phyloP scores from a whole-genome alignment of 306 rosid species.

The Rubus idaeus region DNA sequence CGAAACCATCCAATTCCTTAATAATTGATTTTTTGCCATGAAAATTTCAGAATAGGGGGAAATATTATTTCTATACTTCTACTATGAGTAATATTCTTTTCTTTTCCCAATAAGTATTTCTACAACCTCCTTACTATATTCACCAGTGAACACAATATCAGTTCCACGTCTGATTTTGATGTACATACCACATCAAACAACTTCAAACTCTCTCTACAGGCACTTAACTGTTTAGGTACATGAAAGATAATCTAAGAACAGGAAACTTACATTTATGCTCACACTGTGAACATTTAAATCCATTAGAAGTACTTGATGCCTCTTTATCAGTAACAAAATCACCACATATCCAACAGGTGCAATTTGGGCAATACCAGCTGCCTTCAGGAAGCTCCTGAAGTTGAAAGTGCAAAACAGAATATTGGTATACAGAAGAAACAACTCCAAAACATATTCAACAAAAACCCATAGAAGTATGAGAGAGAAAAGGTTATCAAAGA shows the following conservation, averaged over 20 bases:
- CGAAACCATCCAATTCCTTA: neutral
- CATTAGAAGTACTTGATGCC: conserved; percentile 49
- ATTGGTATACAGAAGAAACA: conserved; percentile 21
- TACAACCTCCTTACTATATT: neutral
- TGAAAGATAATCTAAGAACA: neutral
- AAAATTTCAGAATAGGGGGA: neutral
- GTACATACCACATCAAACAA: neutral
- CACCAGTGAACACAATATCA: neutral
- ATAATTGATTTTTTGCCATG: neutral
- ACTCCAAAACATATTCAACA: conserved; percentile 24
- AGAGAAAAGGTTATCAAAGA: neutral
- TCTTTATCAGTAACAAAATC: conserved; percentile 62
- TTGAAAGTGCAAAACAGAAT: conserved; percentile 27
- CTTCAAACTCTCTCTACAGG: conserved; percentile 17
- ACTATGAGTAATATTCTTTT: neutral
- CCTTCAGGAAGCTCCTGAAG: conserved; percentile 95
- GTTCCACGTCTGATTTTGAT: neutral
- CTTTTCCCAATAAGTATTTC: neutral
- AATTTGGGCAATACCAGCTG: conserved; percentile 86
- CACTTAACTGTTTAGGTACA: conserved; percentile 23
- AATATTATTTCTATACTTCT: neutral
- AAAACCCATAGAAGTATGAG: conserved; percentile 11
- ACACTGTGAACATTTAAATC: conserved; percentile 83
- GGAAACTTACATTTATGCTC: conserved; percentile 78
- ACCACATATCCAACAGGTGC: conserved; percentile 90